Evolutionary conservation across 768 basidiomycete genomes (phyloP).

Genomic region (Amanita jacksonii): DNA sequence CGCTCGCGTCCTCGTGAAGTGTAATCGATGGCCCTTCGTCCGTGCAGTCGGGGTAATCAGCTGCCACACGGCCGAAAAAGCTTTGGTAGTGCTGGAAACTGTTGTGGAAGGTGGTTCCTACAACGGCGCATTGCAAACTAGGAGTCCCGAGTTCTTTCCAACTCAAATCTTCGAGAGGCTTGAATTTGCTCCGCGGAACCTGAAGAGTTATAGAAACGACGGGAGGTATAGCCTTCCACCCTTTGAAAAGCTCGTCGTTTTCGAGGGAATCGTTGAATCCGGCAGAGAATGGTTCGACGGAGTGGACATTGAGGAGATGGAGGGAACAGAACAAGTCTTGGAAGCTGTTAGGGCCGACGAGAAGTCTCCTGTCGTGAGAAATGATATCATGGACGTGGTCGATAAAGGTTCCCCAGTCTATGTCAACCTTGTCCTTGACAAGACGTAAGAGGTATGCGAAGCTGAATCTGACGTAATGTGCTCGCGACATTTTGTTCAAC

Average conservation of each 20-base stretch:
- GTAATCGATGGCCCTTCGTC: slow-evolving; percentile 5
- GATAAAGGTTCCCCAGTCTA: slow-evolving; percentile 37
- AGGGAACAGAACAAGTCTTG: slow-evolving; percentile 32
- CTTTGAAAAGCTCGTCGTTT: slow-evolving; percentile 18
- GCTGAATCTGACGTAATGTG: slow-evolving; percentile 38
- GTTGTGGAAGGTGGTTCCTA: slow-evolving; percentile 2
- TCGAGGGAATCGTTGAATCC: slow-evolving; percentile 7
- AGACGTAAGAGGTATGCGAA: slow-evolving; percentile 36
- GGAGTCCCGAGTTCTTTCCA: slow-evolving; percentile 11
- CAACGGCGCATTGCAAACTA: slow-evolving; percentile 10
- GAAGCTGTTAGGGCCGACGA: slow-evolving; percentile 21
- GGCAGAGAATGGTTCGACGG: slow-evolving; percentile 7
- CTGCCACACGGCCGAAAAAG: not conserved
- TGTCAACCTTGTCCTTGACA: slow-evolving; percentile 25
- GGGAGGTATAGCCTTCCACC: slow-evolving; percentile 26
- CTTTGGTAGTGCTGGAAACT: slow-evolving; percentile 12
- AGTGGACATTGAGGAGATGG: slow-evolving; percentile 21
- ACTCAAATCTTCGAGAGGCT: slow-evolving; percentile 17
- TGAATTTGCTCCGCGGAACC: slow-evolving; percentile 25
- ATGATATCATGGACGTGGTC: slow-evolving; percentile 20
- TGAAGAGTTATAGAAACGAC: slow-evolving; percentile 26
- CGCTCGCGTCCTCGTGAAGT: slow-evolving; percentile 15
- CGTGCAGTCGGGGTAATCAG: slow-evolving; percentile 8
- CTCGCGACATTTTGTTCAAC: slow-evolving; percentile 13
- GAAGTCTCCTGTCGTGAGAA: slow-evolving; percentile 13